phyloP scores from a whole-genome alignment of 2,329 filamentous ascomycete genomes.

The Fusarium liriodendri region DNA sequence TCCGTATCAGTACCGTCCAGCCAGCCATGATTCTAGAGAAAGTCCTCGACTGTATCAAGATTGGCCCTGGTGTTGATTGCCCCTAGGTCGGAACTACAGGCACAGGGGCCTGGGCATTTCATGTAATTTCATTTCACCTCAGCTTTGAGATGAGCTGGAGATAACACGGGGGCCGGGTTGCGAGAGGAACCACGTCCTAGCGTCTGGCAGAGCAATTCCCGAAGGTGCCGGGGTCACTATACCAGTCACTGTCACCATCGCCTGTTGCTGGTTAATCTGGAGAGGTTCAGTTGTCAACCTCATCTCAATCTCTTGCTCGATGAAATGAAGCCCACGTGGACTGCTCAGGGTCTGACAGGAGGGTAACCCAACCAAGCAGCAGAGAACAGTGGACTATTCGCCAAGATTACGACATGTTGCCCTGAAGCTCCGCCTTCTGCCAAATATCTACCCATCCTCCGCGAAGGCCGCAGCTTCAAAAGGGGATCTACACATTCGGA shows the following conservation, averaged over 20 bases:
- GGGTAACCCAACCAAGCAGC: background rate
- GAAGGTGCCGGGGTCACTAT: background rate
- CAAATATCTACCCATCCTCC: constrained; percentile 7
- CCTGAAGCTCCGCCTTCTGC: background rate
- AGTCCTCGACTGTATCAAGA: constrained; percentile 14
- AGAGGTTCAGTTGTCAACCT: background rate
- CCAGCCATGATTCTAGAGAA: constrained; percentile 21
- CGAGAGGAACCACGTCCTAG: constrained; percentile 14
- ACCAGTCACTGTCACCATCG: background rate
- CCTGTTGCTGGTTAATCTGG: constrained; percentile 12
- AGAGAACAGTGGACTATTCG: background rate
- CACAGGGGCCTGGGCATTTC: constrained; percentile 13
- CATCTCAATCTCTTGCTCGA: constrained; percentile 10
- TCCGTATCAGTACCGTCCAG: background rate
- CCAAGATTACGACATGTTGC: background rate
- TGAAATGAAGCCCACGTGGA: background rate
- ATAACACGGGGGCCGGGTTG: constrained; percentile 15
- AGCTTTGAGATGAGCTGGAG: constrained; percentile 26
- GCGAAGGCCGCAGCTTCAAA: constrained; percentile 3
- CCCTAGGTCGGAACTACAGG: constrained; percentile 29
- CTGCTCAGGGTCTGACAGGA: background rate
- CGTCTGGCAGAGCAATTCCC: constrained; percentile 17
- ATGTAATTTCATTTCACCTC: constrained; percentile 26
- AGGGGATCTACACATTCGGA: constrained; percentile 19
- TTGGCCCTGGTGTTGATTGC: constrained; percentile 1